Evolutionary conservation across 371 early-diverging fungal species (phyloP).

Genomic region (Mucor irregularis): DNA sequence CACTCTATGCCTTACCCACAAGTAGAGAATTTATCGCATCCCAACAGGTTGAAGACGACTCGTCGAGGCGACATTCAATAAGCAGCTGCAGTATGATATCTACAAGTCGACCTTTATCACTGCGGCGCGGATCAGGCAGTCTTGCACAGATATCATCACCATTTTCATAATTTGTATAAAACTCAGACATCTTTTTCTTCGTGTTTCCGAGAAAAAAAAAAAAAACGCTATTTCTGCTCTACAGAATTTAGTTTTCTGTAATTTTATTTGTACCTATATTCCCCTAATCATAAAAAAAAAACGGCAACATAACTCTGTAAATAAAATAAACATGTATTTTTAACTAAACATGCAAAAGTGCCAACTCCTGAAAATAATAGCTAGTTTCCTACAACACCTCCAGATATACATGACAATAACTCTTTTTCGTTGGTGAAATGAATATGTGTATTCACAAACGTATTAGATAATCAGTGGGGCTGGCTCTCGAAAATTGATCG

Average conservation of each 20-base stretch:
- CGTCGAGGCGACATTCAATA: constrained; percentile 17
- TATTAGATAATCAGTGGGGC: neutral
- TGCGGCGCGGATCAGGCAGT: constrained; percentile 21
- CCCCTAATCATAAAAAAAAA: too few species aligned
- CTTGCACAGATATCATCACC: constrained; percentile 5
- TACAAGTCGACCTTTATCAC: constrained; percentile 5
- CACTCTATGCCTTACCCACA: constrained; percentile 21
- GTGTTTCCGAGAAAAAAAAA: neutral
- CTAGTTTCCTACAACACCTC: too few species aligned
- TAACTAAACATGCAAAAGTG: too few species aligned
- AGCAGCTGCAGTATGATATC: constrained; percentile 11
- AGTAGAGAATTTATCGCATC: neutral
- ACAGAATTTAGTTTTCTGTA: neutral
- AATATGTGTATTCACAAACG: neutral
- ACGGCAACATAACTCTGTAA: neutral
- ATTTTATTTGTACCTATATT: too few species aligned
- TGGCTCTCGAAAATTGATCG: too few species aligned
- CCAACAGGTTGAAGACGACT: neutral
- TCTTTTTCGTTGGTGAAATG: too few species aligned
- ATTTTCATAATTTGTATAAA: neutral
- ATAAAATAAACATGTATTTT: neutral
- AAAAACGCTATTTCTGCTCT: neutral
- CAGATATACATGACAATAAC: too few species aligned
- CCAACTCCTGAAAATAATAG: too few species aligned
- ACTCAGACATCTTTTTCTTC: too few species aligned